Conservation (phyloP, 2,329 filamentous ascomycete species). For the Drechslerella dactyloides region DNA sequence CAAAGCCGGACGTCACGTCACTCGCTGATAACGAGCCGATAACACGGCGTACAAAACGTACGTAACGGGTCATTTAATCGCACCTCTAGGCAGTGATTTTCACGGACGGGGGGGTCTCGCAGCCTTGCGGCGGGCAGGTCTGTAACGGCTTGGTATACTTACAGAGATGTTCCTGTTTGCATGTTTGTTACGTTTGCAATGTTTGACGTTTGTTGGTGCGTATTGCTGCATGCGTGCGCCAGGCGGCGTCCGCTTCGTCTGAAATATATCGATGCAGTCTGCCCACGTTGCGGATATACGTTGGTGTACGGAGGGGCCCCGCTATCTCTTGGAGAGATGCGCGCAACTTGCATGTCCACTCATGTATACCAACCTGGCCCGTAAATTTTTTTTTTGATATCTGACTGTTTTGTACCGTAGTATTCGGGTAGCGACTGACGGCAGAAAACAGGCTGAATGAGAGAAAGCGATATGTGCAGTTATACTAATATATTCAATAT, state of each 20-base stretch:
- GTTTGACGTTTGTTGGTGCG: too few species aligned
- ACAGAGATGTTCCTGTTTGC: too few species aligned
- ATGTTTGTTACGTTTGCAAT: too few species aligned
- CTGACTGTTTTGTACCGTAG: too few species aligned
- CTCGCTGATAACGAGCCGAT: too few species aligned
- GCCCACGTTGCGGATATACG: conserved; percentile 9
- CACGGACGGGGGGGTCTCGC: neutral
- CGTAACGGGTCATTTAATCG: neutral
- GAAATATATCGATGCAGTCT: conserved; percentile 23
- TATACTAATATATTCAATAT: too few species aligned
- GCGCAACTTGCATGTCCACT: neutral
- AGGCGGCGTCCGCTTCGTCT: conserved; percentile 31
- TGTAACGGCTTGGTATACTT: neutral
- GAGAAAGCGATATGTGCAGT: too few species aligned
- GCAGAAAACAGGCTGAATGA: too few species aligned
- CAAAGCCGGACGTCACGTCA: neutral
- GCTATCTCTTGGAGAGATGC: conserved; percentile 43
- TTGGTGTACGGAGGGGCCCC: conserved; percentile 10
- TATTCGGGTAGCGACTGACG: too few species aligned
- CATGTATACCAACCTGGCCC: neutral
- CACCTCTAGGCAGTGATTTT: neutral
- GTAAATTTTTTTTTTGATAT: too few species aligned
- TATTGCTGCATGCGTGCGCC: neutral
- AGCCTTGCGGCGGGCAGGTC: neutral
- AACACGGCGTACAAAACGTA: too few species aligned